phyloP scores from a whole-genome alignment of 192 early-diverging fungal genomes.

The Coemansia sp. region DNA sequence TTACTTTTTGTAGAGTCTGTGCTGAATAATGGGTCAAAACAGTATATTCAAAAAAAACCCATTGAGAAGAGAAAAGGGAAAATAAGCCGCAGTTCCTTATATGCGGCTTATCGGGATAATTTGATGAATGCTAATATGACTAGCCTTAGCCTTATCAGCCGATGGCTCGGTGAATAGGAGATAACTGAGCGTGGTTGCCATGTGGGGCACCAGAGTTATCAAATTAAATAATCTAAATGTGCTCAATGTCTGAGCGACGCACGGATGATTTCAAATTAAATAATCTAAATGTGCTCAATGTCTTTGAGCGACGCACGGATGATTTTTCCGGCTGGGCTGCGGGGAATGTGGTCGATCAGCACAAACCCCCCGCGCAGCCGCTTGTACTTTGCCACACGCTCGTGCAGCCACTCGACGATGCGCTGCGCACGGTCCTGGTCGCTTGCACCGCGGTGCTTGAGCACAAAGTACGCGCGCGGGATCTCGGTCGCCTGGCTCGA shows the following conservation, averaged over 20 bases:
- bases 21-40: too few species aligned
- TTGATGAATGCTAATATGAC: too few species aligned
- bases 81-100: too few species aligned
- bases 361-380: slow-evolving; percentile 73
- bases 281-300: slow-evolving; percentile 23
- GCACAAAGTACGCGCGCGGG: slow-evolving; percentile 75
- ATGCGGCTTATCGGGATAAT: too few species aligned
- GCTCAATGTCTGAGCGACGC: too few species aligned
- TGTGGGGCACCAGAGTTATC: too few species aligned
- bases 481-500: slow-evolving; percentile 69
- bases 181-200: too few species aligned
- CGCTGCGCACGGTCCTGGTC: slow-evolving; percentile 52
- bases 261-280: slow-evolving; percentile 2
- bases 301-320: slow-evolving; percentile 69
- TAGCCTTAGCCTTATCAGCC: too few species aligned
- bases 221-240: too few species aligned
- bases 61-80: too few species aligned
- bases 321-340: slow-evolving; percentile 81
- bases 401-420: slow-evolving; percentile 59
- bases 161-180: too few species aligned
- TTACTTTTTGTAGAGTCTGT: slow-evolving; percentile 86
- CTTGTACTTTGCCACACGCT: slow-evolving; percentile 71
- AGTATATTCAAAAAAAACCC: too few species aligned
- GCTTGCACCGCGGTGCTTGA: slow-evolving; percentile 26
- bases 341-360: slow-evolving; percentile 71